Evolutionary conservation across 768 basidiomycete genomes (phyloP), one percentile per base, ranked within the genome.

Genomic region (Floccularia luteovirens): DNA sequence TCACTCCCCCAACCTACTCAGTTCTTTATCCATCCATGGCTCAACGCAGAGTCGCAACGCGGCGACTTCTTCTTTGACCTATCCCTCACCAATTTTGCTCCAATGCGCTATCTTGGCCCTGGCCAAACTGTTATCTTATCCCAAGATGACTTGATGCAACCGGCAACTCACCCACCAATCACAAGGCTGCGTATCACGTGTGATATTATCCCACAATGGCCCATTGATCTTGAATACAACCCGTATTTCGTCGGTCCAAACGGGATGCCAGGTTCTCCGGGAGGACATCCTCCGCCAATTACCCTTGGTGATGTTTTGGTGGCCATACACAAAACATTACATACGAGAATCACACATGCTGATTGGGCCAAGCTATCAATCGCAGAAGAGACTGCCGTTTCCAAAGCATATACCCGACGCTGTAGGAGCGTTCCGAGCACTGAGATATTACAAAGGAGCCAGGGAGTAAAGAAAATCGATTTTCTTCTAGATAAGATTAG

Each of bases 121-220:
- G 66, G 67, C 1, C 66, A 74, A 24, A 53, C 61, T 3, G 44
- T 44, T 11, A 34, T 62, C 0, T 51, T 84, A 2, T 51, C 69
- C 0, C 37, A 48, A 0, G 70, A 74, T 1, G 71, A 79, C 22
- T 61, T 82, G 7, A 42, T 41, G 1, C 63, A 78, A 53, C 60
- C 68, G 3, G 81, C 78, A 13, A 78, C 77, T 6, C 62, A 74
- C 47, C 82, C 82, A 0, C 55, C 69, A 0, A 54, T 76, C 36
- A 69, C 66, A 7, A 65, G 60, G 24, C 67, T 84, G 48, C 66
- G 70, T n/a, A 75, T 86, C 49, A 50, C 67, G 1, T 76, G 72
- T 50, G 77, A 83, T 37, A 46, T 51, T 12, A 63, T 80, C 36
- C 74, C 77, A 0, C 49, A 69, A n/a, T 84, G 81, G 80, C 73